Evolutionary conservation across 108 stramenopile genomes (phyloP), one percentile per base, ranked within the genome.

Genomic region (Cyclotella cryptica): DNA sequence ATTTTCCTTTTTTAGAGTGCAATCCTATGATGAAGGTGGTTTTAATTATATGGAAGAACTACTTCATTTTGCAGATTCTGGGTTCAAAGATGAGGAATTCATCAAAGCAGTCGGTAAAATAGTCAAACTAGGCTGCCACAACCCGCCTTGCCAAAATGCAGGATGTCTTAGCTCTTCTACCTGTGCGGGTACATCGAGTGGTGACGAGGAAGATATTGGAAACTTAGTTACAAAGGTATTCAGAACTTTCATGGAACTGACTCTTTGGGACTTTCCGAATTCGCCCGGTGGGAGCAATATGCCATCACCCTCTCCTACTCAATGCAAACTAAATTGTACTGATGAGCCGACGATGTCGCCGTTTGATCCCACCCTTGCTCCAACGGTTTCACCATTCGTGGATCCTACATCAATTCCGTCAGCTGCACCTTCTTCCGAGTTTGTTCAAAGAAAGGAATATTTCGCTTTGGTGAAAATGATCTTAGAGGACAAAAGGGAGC

Each of bases 1-100:
- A 27, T 15, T 39, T 64, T 17, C 30, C 5, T 5, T 6, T 21
- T 3, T 39, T 15, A 57, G 17, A 27, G 61, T 78, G 3, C 72
- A 79, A 35, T 30, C 39, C 14, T 79, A 79, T 42, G 44, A 79
- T 54, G 29, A 69, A 49, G 64, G 66, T 39, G 78, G 72, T 9
- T 79, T 69, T 40, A 74, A 79, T 41, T 79, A 79, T 26, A 74
- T 74, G 65, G 63, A 67, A 10, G 44, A 57, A 43, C 59, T 79
- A 44, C 63, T 22, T 29, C 27, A 54, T 42, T 79, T 79, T 67
- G 78, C 47, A 21, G 78, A 79, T 39, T 44, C 66, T 22, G 62
- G 65, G 5, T 74, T 74, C 24, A 27, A 39, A 54, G 72, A 79
- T n/a, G 55, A 57, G 6, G 51, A 58, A 14, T 79, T 79, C 24